phyloP scores from a whole-genome alignment of 2,329 filamentous ascomycete species.

The Talaromyces amestolkiae region DNA sequence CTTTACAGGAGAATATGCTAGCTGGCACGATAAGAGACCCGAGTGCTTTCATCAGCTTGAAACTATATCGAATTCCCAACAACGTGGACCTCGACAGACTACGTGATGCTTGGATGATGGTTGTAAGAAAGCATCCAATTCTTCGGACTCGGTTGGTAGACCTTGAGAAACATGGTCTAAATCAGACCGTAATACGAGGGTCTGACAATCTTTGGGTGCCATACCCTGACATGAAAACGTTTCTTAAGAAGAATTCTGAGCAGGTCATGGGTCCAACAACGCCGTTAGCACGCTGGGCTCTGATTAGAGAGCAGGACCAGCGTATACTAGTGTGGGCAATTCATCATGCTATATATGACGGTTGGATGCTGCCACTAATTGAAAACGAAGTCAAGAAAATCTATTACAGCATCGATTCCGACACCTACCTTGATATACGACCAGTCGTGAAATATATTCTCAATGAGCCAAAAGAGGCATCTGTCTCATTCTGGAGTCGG shows the following conservation, averaged over 20 bases:
- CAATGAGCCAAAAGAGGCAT: not conserved
- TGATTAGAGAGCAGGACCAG: not conserved
- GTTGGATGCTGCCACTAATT: not conserved
- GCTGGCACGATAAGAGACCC: conserved; percentile 44
- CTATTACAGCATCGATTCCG: not conserved
- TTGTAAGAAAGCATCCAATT: not conserved
- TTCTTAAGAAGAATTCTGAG: not conserved
- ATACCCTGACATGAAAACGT: not conserved
- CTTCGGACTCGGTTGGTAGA: not conserved
- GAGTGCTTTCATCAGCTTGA: conserved; percentile 27
- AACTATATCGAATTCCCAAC: not conserved
- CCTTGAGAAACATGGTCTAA: not conserved
- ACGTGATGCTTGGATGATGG: not conserved
- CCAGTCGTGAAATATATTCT: not conserved
- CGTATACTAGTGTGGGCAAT: not conserved
- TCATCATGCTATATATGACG: not conserved
- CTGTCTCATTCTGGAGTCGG: not conserved
- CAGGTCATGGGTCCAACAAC: not conserved
- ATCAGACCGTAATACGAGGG: not conserved
- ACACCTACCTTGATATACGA: not conserved
- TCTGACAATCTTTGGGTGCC: not conserved
- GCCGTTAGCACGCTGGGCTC: not conserved
- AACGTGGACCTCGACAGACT: not conserved
- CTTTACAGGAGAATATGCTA: conserved; percentile 29
- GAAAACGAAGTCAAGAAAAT: not conserved